Evolutionary conservation across 306 rosid species (phyloP), one percentile per base, ranked within the genome.

Genomic region (peach (Prunus persica)): DNA sequence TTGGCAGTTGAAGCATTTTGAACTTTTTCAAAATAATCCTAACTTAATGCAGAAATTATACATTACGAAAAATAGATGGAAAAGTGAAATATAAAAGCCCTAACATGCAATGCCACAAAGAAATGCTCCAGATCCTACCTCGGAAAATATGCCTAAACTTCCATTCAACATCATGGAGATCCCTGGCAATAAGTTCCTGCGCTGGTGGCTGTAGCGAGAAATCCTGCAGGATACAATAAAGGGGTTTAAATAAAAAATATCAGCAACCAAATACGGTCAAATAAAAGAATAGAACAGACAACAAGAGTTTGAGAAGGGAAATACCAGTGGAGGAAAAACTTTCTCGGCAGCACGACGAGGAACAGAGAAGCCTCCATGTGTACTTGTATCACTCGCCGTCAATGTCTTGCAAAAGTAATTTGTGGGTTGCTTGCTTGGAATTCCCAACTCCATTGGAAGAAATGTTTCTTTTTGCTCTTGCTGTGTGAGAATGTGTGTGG

Each of bases 301-400:
- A 47, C 4, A 55, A 16, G 34, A 67, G 13, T 73, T 12, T 3
- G 57, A 43, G 20, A 13, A 43, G 58, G 67, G 61, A 54, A 56
- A 20, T 88, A 89, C 95, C 89, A 91, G 82, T 1, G 95, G 97
- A 79, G 95, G 95, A 61, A 91, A 91, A 79, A 91, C 97, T 91
- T 91, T 91, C 83, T 91, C 97, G 6, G 97, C 97, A 3, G 97
- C 97, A 71, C 97, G 97, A 69, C 97, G 97, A 76, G 97, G 97
- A 83, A 91, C 97, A 65, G 97, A 91, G 81, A 91, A 91, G 56
- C 97, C 97, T 82, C 97, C 97, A 79, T 91, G 97, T 30, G 97
- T 91, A 77, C 97, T 91, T 19, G 97, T 91, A 82, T 91, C 97
- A 74, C 97, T 91, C 0, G 97, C 97, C 3, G 97, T 91, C 83